A percentile compares a stretch with the other conserved stretches of the same genome.
Evolutionary conservation across 495 filamentous ascomycete species (phyloP).

Genomic region (Geopyxis carbonaria): DNA sequence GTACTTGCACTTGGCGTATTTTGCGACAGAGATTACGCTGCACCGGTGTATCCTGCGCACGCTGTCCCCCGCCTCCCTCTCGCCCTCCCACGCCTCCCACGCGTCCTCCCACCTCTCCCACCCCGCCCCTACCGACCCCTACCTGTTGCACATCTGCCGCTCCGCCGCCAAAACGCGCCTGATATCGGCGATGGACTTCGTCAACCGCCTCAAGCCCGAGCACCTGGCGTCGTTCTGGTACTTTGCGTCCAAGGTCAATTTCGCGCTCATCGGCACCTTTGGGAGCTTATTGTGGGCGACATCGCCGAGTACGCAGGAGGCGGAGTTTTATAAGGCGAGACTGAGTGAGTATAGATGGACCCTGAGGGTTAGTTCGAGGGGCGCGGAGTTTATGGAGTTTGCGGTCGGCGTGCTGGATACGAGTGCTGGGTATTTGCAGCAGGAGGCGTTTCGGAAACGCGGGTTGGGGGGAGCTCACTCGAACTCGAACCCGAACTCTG

Average conservation of each 20-base stretch:
- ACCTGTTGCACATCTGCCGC: constrained; percentile 85
- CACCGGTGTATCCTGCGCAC: constrained; percentile 68
- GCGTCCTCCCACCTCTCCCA: constrained; percentile 10
- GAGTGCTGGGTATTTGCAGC: constrained; percentile 20
- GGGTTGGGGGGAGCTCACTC: constrained; percentile 9
- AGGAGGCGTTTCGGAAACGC: constrained; percentile 21
- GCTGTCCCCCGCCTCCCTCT: constrained; percentile 32
- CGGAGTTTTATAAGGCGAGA: constrained; percentile 80
- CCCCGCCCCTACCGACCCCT: constrained; percentile 37
- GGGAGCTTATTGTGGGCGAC: constrained; percentile 72
- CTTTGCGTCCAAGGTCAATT: constrained; percentile 64
- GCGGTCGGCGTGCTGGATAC: constrained; percentile 56
- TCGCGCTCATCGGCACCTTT: constrained; percentile 67
- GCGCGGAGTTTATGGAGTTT: constrained; percentile 61
- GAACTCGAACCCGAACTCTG: constrained; percentile 16
- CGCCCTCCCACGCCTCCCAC: constrained; percentile 11
- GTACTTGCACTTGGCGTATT: constrained; percentile 68
- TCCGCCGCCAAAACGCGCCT: constrained; percentile 69
- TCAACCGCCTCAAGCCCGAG: constrained; percentile 52
- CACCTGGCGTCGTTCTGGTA: constrained; percentile 67
- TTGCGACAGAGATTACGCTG: constrained; percentile 69
- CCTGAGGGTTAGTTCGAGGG: constrained; percentile 63
- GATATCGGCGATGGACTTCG: constrained; percentile 63
- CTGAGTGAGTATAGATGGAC: constrained; percentile 91
- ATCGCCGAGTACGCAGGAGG: constrained; percentile 58